Base-by-base conservation (phyloP, 495 filamentous ascomycete genomes). In the Podospora conica region DNA sequence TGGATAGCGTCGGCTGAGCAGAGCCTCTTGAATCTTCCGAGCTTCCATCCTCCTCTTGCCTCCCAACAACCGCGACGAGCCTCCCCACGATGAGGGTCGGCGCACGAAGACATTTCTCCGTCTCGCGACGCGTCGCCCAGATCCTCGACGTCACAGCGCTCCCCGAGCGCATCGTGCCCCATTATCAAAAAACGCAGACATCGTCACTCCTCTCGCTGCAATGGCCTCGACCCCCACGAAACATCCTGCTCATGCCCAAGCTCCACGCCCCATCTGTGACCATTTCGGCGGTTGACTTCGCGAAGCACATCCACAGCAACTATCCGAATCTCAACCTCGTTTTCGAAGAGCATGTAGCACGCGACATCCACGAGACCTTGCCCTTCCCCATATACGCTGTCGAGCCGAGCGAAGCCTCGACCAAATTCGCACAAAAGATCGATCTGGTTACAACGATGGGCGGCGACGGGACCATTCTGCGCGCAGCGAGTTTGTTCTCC, bases 401-500 rank as follows among this genome's bases (percentile, higher is more conserved):
- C 15, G 75, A 77, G 15, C 76, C 84, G 22, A 71, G 53, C 53
- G 68, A 71, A 20, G 55, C 61, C 62, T 33, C 48, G 66, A 65
- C 53, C 25, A 74, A 79, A 18, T 82, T 84, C 40, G 80, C 82
- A 0, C 77, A 77, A 27, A 97, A 96, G 76, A 86, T 91, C 15
- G 95, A 98, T 70, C 81, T 97, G 25, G 88, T 90, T 2, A 85
- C 91, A 48, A 98, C 96, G 0, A 84, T 98, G 56, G 95, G 95
- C 53, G 95, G 95, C 65, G 95, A 98, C 77, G 95, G 95, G 55
- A 98, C 95, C 8, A 97, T 98, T 58, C 78, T 98, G 21, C 93
- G 90, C 66, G 95, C 95, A 11, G 88, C 92, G 3, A 96, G 91
- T 22, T 83, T 98, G 15, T 98, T 98, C 78, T 89, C 91, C 18